A percentile compares a stretch with the other conserved stretches of the same genome.
Conservation (phyloP, 192 early-diverging fungal genomes). For the Gaertneriomyces sp. region DNA sequence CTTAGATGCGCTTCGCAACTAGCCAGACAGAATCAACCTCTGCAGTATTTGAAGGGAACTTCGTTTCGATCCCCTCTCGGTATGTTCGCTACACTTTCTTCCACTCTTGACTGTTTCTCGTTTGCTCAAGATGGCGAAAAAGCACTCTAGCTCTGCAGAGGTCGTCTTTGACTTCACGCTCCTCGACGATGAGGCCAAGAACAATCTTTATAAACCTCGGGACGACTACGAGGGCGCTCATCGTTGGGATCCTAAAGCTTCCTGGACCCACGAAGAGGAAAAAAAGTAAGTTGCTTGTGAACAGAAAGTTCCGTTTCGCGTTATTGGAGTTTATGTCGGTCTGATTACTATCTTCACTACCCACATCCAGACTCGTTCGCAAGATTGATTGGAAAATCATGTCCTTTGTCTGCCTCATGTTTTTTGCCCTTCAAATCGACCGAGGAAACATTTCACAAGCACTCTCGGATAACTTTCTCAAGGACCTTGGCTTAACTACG, state of each 20-base stretch:
- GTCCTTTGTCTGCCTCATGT: constrained; percentile 48
- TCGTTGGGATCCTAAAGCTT: constrained; percentile 27
- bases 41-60: background rate
- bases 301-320: no score
- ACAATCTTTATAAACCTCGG: background rate
- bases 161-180: background rate
- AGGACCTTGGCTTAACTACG: constrained; percentile 39
- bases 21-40: background rate
- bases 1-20: no score
- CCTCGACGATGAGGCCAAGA: background rate
- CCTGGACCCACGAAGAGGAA: constrained; percentile 54
- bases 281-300: constrained; percentile 5
- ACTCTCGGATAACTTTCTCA: constrained; percentile 34
- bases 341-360: background rate
- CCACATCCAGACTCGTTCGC: constrained; percentile 34
- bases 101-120: background rate
- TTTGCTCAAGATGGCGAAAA: background rate
- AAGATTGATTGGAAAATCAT: constrained; percentile 44
- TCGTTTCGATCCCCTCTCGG: background rate
- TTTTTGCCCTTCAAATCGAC: constrained; percentile 51
- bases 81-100: background rate
- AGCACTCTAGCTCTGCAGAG: background rate
- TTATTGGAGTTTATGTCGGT: background rate
- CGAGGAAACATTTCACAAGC: constrained; percentile 42
- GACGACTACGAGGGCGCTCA: constrained; percentile 7